Conservation (phyloP, 176 grass and related monocot species). For the Carex scoparia region DNA sequence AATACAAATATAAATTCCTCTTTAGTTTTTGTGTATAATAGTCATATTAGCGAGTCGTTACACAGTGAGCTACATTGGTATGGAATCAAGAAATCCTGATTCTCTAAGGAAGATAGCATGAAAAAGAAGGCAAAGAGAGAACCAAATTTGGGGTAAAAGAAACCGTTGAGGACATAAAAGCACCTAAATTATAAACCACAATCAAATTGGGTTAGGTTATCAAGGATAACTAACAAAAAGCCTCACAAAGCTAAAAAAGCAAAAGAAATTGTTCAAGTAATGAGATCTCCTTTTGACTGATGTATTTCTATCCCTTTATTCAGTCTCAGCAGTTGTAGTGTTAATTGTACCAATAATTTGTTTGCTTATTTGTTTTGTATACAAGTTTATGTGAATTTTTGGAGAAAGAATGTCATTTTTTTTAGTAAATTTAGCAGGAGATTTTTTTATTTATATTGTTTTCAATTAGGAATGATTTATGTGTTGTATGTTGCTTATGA, state of each 20-base stretch:
- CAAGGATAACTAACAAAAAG: constrained; percentile 8
- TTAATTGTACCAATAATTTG: neutral
- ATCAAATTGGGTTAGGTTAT: neutral
- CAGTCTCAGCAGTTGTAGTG: neutral
- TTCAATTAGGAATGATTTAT: neutral
- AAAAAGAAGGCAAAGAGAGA: neutral
- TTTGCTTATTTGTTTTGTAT: neutral
- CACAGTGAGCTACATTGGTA: neutral
- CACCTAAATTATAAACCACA: neutral
- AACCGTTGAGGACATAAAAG: neutral
- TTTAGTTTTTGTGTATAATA: neutral
- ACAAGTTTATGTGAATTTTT: neutral
- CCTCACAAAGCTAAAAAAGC: constrained; percentile 19
- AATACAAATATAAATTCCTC: too few species aligned
- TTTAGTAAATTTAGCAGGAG: neutral
- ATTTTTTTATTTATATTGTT: too few species aligned
- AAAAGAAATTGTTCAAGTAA: constrained; percentile 21
- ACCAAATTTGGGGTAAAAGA: neutral
- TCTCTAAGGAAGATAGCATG: neutral
- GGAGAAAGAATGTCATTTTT: neutral
- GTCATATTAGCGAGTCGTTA: neutral
- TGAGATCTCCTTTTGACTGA: constrained; percentile 9
- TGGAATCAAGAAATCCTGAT: neutral
- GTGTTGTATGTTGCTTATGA: too few species aligned
- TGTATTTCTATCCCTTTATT: neutral